phyloP scores from a whole-genome alignment of 2,329 filamentous ascomycete species.

The Talaromyces islandicus region DNA sequence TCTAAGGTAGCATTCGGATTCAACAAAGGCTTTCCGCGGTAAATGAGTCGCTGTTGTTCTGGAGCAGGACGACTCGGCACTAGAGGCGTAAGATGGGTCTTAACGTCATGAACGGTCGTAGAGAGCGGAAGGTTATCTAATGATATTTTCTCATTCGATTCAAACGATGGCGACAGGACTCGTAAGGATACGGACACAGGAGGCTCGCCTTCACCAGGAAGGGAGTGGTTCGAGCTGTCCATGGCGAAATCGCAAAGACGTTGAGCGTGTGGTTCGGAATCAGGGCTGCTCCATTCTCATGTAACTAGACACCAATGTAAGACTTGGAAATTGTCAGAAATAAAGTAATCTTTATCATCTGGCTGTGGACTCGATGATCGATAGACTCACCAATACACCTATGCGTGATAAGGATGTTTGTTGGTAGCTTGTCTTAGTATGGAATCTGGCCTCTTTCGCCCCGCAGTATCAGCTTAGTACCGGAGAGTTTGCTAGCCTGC shows the following conservation, averaged over 20 bases:
- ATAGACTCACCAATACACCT: background rate
- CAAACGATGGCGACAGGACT: conserved; percentile 36
- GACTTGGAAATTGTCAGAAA: background rate
- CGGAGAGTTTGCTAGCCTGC: background rate
- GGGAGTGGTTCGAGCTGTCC: background rate
- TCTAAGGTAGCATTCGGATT: conserved; percentile 45
- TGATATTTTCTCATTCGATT: conserved; percentile 30
- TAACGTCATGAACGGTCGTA: conserved; percentile 49
- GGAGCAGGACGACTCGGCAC: conserved; percentile 43
- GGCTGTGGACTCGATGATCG: background rate
- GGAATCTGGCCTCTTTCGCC: background rate
- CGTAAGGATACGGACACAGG: conserved; percentile 19
- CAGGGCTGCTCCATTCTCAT: background rate
- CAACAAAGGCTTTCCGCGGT: conserved; percentile 48
- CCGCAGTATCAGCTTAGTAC: background rate
- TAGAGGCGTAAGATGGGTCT: conserved; percentile 44
- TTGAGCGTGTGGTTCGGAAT: background rate
- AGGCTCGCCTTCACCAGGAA: background rate
- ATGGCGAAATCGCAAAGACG: background rate
- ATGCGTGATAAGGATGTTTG: background rate
- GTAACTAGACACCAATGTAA: background rate
- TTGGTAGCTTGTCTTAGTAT: background rate
- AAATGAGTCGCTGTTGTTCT: conserved; percentile 52
- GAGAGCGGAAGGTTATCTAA: conserved; percentile 30
- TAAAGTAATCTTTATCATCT: background rate